Percentiles rank a stretch among this genome's conserved stretches.
phyloP scores from a whole-genome alignment of 164 flowering plant genomes.

The Macadamia tetraphylla region DNA sequence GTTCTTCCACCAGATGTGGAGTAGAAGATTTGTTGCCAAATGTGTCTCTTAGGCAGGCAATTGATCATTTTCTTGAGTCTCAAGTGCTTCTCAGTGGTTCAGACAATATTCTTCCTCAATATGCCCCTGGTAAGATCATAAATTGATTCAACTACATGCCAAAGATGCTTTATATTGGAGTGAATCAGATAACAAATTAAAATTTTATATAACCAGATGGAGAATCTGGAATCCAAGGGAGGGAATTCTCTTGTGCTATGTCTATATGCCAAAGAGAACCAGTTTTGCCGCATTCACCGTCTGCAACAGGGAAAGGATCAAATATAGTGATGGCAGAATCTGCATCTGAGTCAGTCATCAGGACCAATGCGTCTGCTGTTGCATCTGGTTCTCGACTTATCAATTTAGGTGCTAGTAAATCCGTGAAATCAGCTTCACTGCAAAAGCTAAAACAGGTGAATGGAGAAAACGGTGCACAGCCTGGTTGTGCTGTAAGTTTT shows the following conservation, averaged over 20 bases:
- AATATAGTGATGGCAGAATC: constrained; percentile 36
- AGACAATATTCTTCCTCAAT: constrained; percentile 34
- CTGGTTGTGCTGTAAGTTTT: constrained; percentile 12
- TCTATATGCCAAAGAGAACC: constrained; percentile 28
- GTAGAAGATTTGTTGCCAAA: constrained; percentile 65
- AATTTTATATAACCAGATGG: constrained; percentile 44
- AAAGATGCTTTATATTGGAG: background rate
- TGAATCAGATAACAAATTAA: background rate
- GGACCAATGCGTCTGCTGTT: constrained; percentile 18
- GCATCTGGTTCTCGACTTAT: constrained; percentile 15
- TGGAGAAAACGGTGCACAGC: constrained; percentile 15
- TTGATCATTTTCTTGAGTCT: constrained; percentile 58
- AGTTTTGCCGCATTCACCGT: constrained; percentile 39
- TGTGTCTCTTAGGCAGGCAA: constrained; percentile 65
- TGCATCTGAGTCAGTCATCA: constrained; percentile 13
- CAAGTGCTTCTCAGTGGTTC: constrained; percentile 39
- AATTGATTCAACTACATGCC: background rate
- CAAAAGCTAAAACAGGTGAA: constrained; percentile 21
- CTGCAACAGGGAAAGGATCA: constrained; percentile 58
- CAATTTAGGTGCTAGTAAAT: constrained; percentile 21
- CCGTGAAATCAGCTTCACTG: constrained; percentile 15
- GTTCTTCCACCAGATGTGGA: constrained; percentile 49
- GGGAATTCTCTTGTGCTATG: constrained; percentile 39
- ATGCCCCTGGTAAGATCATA: constrained; percentile 56
- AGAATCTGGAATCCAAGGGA: constrained; percentile 72